Conservation (phyloP, 441 rosid genomes). For the Eruca vesicaria region DNA sequence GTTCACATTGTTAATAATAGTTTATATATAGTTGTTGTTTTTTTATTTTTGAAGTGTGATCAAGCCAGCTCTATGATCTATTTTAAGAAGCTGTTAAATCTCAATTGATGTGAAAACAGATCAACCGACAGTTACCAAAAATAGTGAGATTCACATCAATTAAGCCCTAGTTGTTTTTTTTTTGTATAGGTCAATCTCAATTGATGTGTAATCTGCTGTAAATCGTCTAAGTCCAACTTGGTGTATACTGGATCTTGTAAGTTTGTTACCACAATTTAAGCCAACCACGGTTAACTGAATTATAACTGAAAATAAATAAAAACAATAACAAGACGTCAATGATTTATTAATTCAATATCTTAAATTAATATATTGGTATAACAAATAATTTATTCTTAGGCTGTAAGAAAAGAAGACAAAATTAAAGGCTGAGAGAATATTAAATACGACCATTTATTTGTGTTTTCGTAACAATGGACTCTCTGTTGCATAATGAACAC, state of each 20-base stretch:
- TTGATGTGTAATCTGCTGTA: slow-evolving; percentile 16
- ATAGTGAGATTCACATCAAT: not conserved
- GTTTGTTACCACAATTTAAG: slow-evolving; percentile 9
- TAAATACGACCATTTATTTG: slow-evolving; percentile 14
- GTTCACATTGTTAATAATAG: slow-evolving; percentile 15
- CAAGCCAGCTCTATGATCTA: slow-evolving; percentile 28
- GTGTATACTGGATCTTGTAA: slow-evolving; percentile 1
- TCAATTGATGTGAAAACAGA: slow-evolving; percentile 16
- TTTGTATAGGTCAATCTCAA: slow-evolving; percentile 15
- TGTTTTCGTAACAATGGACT: not conserved
- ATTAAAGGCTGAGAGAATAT: slow-evolving; percentile 1
- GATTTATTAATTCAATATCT: not conserved
- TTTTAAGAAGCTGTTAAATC: slow-evolving; percentile 26
- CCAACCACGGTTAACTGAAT: not conserved
- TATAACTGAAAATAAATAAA: not conserved
- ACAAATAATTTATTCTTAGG: not conserved
- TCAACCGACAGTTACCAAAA: slow-evolving; percentile 3
- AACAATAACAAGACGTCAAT: not conserved
- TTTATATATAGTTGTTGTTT: slow-evolving; percentile 27
- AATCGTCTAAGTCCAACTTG: slow-evolving; percentile 15
- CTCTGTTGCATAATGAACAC: slow-evolving; percentile 10
- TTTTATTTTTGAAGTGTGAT: slow-evolving; percentile 9
- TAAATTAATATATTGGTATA: not conserved
- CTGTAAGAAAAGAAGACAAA: slow-evolving; percentile 19
- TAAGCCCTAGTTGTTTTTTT: slow-evolving; percentile 2